Percentiles rank a stretch among this genome's conserved stretches.
Evolutionary conservation across 441 rosid genomes (phyloP).

Genomic region (Viola pubescens): DNA sequence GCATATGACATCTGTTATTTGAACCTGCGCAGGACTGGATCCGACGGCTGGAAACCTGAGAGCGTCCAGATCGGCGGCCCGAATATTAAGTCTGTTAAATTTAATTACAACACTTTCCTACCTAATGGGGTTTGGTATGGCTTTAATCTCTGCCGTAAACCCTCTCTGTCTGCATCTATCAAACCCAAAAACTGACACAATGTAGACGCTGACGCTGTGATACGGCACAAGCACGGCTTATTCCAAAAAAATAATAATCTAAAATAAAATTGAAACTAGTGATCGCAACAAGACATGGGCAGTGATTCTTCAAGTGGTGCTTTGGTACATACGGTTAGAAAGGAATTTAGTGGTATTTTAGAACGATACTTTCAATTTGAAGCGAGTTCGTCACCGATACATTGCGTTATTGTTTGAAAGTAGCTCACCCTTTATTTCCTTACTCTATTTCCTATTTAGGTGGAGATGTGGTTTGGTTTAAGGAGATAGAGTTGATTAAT

Average conservation of each 20-base stretch:
- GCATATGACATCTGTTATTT: slow-evolving; percentile 30
- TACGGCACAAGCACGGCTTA: background rate
- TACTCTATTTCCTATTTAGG: too few relatives aligned
- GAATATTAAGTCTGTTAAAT: slow-evolving; percentile 31
- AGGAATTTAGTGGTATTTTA: background rate
- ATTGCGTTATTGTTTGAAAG: too few relatives aligned
- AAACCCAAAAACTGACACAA: background rate
- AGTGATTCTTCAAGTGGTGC: background rate
- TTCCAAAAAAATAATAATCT: background rate
- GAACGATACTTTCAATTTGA: too few relatives aligned
- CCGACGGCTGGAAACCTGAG: slow-evolving; percentile 50
- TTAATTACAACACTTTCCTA: slow-evolving; percentile 29
- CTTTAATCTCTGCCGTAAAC: slow-evolving; percentile 25
- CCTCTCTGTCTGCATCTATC: slow-evolving; percentile 9
- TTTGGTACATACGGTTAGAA: background rate
- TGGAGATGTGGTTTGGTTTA: too few relatives aligned
- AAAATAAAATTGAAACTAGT: background rate
- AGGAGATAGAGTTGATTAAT: too few relatives aligned
- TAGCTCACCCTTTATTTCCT: too few relatives aligned
- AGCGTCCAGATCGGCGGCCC: slow-evolving; percentile 33
- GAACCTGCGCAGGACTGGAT: slow-evolving; percentile 36
- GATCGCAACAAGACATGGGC: background rate
- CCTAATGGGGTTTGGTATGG: slow-evolving; percentile 46
- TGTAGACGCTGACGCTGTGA: slow-evolving; percentile 9
- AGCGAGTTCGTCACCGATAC: too few relatives aligned